Base-by-base conservation (phyloP, 2,329 filamentous ascomycete species). In the Sclerotinia subarctica region DNA sequence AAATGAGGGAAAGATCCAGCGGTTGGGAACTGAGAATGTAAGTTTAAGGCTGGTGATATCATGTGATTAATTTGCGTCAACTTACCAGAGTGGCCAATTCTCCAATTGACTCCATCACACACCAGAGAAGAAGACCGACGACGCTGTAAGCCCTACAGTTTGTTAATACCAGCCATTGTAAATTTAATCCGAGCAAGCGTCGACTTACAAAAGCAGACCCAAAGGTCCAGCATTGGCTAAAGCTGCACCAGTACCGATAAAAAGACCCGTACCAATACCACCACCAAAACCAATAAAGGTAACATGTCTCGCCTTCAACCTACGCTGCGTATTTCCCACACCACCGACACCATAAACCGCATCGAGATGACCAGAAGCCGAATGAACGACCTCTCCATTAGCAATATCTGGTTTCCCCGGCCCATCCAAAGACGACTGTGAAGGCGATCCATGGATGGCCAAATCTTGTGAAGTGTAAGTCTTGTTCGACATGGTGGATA, bases 231-330 rank as follows among this genome's bases (percentile, higher is more conserved):
- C 81, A 6, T 77, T 80, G 6, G 80, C 78, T 64, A 84, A 78
- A 3, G 81, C 80, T 57, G 76, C 73, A 42, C 82, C 83, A 46
- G 81, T 81, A 26, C 82, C 83, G 64, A 85, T 80, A 74, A 85
- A 85, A 8, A 85, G 78, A 76, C 83, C 83, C 35, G 83, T 84
- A 52, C 83, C 83, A 66, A 85, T 83, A 38, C 62, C 62, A 44
- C 62, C 62, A 29, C 62, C 62, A 38, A 53, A 54, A 54, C 49
- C 62, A n/a, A 64, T 64, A 29, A 64, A 53, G 62, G 62, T 64
- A n/a, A 64, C 49, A 64, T 64, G 62, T 56, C 62, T 26, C 2
- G 62, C 62, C 62, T 64, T 64, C 47, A 64, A 56, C 29, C 62
- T 42, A 42, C 62, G 26, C 35, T 64, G 62, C 1, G 62, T 64